Percentiles rank a stretch among this genome's conserved stretches.
Conservation (phyloP, 2,329 filamentous ascomycete genomes). For the Cryphonectria carpinicola region DNA sequence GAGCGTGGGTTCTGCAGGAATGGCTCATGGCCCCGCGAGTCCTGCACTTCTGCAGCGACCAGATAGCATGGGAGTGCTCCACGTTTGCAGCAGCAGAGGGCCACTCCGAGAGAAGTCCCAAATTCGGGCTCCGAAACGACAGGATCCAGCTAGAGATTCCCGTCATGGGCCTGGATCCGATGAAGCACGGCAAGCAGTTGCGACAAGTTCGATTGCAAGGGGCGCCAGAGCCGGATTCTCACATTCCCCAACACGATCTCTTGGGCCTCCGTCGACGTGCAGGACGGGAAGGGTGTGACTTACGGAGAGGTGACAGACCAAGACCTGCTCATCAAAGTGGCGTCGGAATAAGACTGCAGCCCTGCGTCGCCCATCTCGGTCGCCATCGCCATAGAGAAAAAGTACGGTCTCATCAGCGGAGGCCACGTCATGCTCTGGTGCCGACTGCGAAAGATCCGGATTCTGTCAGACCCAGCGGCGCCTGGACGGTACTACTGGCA, state of each 20-base stretch:
- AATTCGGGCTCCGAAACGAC: slow-evolving; percentile 2
- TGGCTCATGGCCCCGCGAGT: slow-evolving; percentile 32
- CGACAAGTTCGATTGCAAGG: not conserved
- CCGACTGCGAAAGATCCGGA: not conserved
- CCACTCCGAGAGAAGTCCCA: not conserved
- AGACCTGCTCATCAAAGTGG: slow-evolving; percentile 11
- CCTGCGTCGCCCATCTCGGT: too few species aligned
- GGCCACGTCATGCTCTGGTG: slow-evolving; percentile 11
- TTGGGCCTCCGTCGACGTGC: slow-evolving; percentile 20
- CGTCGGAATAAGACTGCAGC: not conserved
- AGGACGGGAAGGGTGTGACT: not conserved
- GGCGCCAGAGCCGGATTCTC: not conserved
- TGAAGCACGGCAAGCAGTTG: not conserved
- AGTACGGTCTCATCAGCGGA: not conserved
- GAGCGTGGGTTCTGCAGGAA: slow-evolving; percentile 35
- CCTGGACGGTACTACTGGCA: not conserved
- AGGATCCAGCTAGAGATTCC: slow-evolving; percentile 5
- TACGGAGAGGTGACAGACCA: slow-evolving; percentile 14
- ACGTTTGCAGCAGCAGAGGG: slow-evolving; percentile 20
- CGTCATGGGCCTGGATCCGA: slow-evolving; percentile 3
- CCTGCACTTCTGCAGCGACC: slow-evolving; percentile 31
- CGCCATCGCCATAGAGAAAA: not conserved
- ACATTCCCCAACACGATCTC: not conserved
- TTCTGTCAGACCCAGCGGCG: not conserved
- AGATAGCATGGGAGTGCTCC: slow-evolving; percentile 32